These are phyloP conservation scores for Candida parachauliodes DNA, from an alignment of 805 yeast genomes.

Conservation along the genomic window DNA sequence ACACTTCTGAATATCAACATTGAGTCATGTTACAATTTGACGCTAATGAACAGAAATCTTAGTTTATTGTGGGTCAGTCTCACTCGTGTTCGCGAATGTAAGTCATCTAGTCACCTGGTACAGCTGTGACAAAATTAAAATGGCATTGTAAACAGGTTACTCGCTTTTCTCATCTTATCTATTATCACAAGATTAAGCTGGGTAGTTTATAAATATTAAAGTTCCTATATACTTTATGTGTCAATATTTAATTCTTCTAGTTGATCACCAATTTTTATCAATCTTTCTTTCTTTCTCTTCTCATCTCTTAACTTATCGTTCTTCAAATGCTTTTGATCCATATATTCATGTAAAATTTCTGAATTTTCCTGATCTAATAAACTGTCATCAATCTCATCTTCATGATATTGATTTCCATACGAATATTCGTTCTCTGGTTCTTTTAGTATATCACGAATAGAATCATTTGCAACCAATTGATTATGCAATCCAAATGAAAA, in stretches of 20 bases:
- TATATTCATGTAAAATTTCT: slow-evolving; percentile 6
- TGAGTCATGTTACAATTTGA: no score
- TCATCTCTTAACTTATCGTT: slow-evolving; percentile 35
- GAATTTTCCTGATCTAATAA: slow-evolving; percentile 10
- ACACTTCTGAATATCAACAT: no score
- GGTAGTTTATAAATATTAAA: no score
- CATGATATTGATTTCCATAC: slow-evolving; percentile 18
- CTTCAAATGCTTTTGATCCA: slow-evolving; percentile 15
- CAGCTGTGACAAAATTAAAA: no score
- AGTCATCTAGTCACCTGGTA: no score
- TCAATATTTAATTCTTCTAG: slow-evolving; percentile 23
- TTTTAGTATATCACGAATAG: slow-evolving; percentile 32
- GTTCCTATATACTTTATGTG: slow-evolving; percentile 7
- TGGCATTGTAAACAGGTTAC: no score
- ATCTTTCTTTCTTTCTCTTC: slow-evolving; percentile 35
- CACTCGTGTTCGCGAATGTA: no score
- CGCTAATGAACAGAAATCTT: no score
- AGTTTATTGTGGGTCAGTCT: no score
- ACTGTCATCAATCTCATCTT: slow-evolving; percentile 14
- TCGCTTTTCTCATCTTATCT: no score
- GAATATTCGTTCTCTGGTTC: slow-evolving; percentile 25
- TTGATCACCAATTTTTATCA: slow-evolving; percentile 28
- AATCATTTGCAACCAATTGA: slow-evolving; percentile 40
- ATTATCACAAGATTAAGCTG: no score
- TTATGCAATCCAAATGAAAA: slow-evolving; percentile 50